Conservation (phyloP, 1,284 basidiomycete genomes). For the Pseudomicrostroma phylloplanum region DNA sequence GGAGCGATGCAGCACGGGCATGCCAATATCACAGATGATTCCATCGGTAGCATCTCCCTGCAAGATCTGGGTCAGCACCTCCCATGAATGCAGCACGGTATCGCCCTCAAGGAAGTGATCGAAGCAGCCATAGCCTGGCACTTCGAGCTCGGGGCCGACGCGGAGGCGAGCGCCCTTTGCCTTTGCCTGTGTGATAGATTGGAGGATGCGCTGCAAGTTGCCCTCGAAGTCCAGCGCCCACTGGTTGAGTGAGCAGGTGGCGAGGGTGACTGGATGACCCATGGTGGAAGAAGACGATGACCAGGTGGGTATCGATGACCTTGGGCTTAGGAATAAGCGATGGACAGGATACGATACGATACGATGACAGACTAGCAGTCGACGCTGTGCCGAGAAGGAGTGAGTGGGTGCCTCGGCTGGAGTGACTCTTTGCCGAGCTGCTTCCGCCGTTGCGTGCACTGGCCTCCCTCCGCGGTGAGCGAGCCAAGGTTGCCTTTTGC, state of each 20-base stretch:
- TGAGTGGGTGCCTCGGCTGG: no score
- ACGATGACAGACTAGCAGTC: no score
- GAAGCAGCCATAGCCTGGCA: constrained; percentile 57
- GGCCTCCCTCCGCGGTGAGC: no score
- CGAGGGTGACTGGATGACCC: constrained; percentile 23
- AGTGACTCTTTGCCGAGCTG: no score
- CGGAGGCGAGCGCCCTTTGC: constrained; percentile 78
- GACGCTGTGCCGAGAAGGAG: no score
- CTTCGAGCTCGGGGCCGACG: constrained; percentile 98
- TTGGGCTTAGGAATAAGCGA: no score
- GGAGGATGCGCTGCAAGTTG: constrained; percentile 74
- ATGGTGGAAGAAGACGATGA: not conserved
- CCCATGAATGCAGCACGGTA: constrained; percentile 45
- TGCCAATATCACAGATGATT: constrained; percentile 48
- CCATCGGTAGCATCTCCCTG: constrained; percentile 30
- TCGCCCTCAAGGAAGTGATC: constrained; percentile 46
- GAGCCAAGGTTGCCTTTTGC: no score
- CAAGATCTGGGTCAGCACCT: constrained; percentile 44
- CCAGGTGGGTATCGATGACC: not conserved
- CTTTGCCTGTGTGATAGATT: constrained; percentile 82
- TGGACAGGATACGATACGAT: no score
- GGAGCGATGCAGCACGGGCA: constrained; percentile 87
- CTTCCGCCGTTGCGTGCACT: no score
- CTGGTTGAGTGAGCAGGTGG: constrained; percentile 78
- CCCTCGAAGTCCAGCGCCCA: constrained; percentile 91